phyloP scores from a whole-genome alignment of 2,329 filamentous ascomycete species.

The Chalaropsis ovoidea region DNA sequence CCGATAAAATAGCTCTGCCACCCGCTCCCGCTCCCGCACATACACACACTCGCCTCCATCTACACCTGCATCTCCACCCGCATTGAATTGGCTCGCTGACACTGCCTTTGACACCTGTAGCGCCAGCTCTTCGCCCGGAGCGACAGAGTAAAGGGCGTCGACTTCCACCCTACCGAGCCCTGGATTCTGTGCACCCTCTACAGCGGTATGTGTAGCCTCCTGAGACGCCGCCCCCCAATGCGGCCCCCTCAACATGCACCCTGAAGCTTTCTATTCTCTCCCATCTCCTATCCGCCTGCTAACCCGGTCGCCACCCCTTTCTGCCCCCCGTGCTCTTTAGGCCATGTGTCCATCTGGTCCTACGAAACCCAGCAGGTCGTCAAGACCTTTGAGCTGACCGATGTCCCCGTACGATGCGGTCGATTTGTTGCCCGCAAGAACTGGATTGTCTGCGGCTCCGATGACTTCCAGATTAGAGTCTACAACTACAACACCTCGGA shows the following conservation, averaged over 20 bases:
- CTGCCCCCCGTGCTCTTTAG: constrained; percentile 37
- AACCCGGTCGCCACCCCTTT: not conserved
- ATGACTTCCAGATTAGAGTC: constrained; percentile 77
- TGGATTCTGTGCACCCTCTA: constrained; percentile 96
- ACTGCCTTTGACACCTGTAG: constrained; percentile 28
- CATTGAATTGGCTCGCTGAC: constrained; percentile 12
- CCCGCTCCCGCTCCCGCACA: not conserved
- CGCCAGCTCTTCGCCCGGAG: constrained; percentile 58
- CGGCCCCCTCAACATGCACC: not conserved
- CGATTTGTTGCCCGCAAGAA: constrained; percentile 97
- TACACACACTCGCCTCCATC: too few relatives aligned
- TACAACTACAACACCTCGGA: constrained; percentile 99
- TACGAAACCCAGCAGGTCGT: constrained; percentile 94
- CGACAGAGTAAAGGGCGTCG: constrained; percentile 92
- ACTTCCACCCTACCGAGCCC: constrained; percentile 94
- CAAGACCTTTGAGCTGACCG: constrained; percentile 97
- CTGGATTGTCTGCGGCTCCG: constrained; percentile 94
- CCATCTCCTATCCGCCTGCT: constrained; percentile 19
- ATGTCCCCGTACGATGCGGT: constrained; percentile 93
- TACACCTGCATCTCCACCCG: not conserved
- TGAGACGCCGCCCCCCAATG: constrained; percentile 11
- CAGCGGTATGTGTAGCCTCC: constrained; percentile 54
- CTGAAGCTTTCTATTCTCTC: constrained; percentile 23
- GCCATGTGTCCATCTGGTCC: constrained; percentile 98
- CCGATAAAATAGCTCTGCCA: not conserved